Percentiles rank a stretch among this genome's conserved stretches.
Conservation (phyloP, 2,329 filamentous ascomycete genomes). For the Fusarium coffeatum region DNA sequence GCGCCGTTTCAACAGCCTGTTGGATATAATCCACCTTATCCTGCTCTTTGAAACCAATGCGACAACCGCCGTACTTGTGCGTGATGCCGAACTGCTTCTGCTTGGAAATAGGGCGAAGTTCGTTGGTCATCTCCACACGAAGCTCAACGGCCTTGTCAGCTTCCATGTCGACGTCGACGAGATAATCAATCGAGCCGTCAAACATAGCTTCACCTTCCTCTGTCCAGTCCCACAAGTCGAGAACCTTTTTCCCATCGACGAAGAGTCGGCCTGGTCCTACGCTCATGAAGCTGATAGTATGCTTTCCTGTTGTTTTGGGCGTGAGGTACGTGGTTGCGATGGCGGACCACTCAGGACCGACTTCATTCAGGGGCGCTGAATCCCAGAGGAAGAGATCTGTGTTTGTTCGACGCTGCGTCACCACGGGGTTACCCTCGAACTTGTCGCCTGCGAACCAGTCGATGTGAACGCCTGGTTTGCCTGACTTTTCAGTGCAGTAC, state of each 20-base stretch:
- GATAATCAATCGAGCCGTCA: slow-evolving; percentile 72
- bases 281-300: slow-evolving; percentile 75
- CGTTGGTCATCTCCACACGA: slow-evolving; percentile 64
- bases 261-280: slow-evolving; percentile 73
- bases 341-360: slow-evolving; percentile 73
- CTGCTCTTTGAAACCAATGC: slow-evolving; percentile 77
- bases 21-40: slow-evolving; percentile 71
- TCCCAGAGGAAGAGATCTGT: slow-evolving; percentile 79
- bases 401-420: slow-evolving; percentile 69
- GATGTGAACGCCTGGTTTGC: slow-evolving; percentile 70
- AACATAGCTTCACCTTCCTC: slow-evolving; percentile 79
- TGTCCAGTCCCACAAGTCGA: slow-evolving; percentile 77
- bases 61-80: slow-evolving; percentile 76
- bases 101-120: slow-evolving; percentile 70
- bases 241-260: slow-evolving; percentile 67
- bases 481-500: slow-evolving; percentile 53
- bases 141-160: slow-evolving; percentile 70
- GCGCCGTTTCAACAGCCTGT: slow-evolving; percentile 72
- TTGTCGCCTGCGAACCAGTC: slow-evolving; percentile 74
- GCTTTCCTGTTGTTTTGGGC: slow-evolving; percentile 68
- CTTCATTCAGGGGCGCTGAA: slow-evolving; percentile 69
- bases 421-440: slow-evolving; percentile 67
- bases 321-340: slow-evolving; percentile 70
- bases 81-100: slow-evolving; percentile 67
- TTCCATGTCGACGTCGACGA: slow-evolving; percentile 70